Conservation (phyloP, 305 asterid species). For the Fraxinus ornus region DNA sequence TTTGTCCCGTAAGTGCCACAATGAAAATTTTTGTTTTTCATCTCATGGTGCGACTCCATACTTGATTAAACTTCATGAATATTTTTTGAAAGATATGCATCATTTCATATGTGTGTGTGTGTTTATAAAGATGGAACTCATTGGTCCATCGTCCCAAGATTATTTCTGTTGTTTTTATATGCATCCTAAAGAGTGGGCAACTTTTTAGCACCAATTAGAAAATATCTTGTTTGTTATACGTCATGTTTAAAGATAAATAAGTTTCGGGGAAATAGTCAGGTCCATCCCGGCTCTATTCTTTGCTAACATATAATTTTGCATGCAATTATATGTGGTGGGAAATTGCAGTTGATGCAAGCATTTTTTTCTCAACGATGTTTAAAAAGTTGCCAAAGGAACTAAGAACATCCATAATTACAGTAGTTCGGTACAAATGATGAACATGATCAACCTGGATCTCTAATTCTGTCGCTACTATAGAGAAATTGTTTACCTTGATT, state of each 20-base stretch:
- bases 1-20: constrained; percentile 82
- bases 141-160: not conserved
- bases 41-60: constrained; percentile 9
- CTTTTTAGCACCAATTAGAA: not conserved
- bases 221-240: not conserved
- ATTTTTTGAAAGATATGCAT: not conserved
- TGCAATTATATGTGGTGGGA: not conserved
- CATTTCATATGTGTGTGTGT: not conserved
- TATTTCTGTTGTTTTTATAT: not conserved
- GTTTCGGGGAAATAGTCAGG: not conserved
- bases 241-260: not conserved
- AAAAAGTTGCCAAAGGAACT: not conserved
- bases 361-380: not conserved
- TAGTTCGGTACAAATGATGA: not conserved
- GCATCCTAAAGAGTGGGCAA: not conserved
- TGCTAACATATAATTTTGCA: not conserved
- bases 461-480: not conserved
- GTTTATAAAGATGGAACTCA: not conserved
- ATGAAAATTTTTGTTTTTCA: constrained; percentile 9
- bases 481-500: not conserved
- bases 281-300: not conserved
- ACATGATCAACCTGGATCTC: not conserved
- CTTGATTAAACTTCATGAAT: not conserved
- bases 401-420: not conserved
- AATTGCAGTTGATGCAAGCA: not conserved